Evolutionary conservation across 2,329 filamentous ascomycete species (phyloP), one percentile per base, ranked within the genome.

Genomic region (Cercospora janseana): DNA sequence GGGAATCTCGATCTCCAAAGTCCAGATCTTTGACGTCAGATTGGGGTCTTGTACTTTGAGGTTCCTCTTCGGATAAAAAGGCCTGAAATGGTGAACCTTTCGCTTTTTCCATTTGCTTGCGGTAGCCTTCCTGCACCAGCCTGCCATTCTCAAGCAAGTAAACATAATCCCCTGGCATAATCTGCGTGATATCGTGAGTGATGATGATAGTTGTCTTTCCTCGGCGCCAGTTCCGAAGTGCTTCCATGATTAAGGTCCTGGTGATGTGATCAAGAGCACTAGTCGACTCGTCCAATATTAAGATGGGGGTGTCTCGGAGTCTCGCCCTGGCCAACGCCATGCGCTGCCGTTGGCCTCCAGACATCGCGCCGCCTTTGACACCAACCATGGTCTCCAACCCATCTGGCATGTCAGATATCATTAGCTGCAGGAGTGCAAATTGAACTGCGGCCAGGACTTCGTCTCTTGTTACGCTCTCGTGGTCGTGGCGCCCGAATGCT

Each of bases 181-280:
- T 92, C 58, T 92, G 86, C 0, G 81, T 79, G 24, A 93, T 79
- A 57, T 97, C 89, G 63, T 97, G 92, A 0, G 93, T 96, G 60
- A 97, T 92, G 58, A 97, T 82, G 44, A 97, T 87, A 0, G 92
- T 97, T 0, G 91, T 96, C 66, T 88, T 93, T 0, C 80, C 85
- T 27, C 71, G 73, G 16, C 93, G 79, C 92, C 90, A 96, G 15
- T 78, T 64, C 6, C 88, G 78, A 45, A 96, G 85, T 0, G 83
- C 81, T 32, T 86, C 80, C 76, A 95, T 85, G 28, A 95, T 79
- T 9, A 83, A 68, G 0, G 71, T 71, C 54, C 85, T 79, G 49
- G 79, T 91, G 7, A 79, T 75, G n/a, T 83, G 80, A 60, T 97
- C 92, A 7, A 97, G 73, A 0, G 88, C 88, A 66, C 88, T 93